Evolutionary conservation across 345 rosid species (phyloP).

Genomic region (Psidium friedrichsthalianum): DNA sequence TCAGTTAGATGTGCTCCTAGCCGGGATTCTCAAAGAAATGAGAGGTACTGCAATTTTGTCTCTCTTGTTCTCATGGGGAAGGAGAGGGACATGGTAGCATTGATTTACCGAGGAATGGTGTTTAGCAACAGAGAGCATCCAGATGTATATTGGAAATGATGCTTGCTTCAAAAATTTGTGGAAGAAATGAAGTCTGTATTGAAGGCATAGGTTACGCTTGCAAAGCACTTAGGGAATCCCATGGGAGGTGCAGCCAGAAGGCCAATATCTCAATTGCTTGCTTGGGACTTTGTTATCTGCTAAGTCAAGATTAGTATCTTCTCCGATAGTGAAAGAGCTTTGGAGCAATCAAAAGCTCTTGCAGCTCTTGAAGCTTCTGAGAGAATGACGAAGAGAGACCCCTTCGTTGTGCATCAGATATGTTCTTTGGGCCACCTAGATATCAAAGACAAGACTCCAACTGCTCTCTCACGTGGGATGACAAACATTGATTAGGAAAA

Average conservation of each 20-base stretch:
- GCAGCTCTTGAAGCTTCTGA: slow-evolving; percentile 31
- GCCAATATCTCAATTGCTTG: slow-evolving; percentile 28
- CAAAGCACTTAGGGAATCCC: slow-evolving; percentile 24
- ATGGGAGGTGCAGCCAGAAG: slow-evolving; percentile 23
- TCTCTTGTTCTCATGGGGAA: slow-evolving; percentile 44
- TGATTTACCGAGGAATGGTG: slow-evolving; percentile 44
- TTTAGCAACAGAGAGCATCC: slow-evolving; percentile 34
- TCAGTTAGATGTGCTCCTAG: too few relatives aligned
- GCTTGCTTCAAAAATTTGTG: slow-evolving; percentile 59
- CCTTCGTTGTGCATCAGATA: slow-evolving; percentile 27
- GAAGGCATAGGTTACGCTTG: slow-evolving; percentile 36
- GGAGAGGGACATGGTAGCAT: slow-evolving; percentile 42
- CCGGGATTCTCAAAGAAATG: slow-evolving; percentile 24
- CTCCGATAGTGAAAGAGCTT: slow-evolving; percentile 24
- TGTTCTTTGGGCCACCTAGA: neutral
- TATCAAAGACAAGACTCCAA: too few relatives aligned
- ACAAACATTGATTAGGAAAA: neutral
- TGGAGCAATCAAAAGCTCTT: slow-evolving; percentile 29
- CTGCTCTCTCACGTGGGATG: too few relatives aligned
- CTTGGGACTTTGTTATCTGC: slow-evolving; percentile 38
- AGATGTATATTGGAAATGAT: slow-evolving; percentile 27
- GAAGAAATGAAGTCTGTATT: slow-evolving; percentile 20
- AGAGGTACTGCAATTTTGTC: slow-evolving; percentile 27
- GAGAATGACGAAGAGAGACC: slow-evolving; percentile 25
- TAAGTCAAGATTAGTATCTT: slow-evolving; percentile 23